A percentile compares a stretch with the other conserved stretches of the same genome.
Conservation (phyloP, 139 green algal genomes). For the Trebouxia sp. region DNA sequence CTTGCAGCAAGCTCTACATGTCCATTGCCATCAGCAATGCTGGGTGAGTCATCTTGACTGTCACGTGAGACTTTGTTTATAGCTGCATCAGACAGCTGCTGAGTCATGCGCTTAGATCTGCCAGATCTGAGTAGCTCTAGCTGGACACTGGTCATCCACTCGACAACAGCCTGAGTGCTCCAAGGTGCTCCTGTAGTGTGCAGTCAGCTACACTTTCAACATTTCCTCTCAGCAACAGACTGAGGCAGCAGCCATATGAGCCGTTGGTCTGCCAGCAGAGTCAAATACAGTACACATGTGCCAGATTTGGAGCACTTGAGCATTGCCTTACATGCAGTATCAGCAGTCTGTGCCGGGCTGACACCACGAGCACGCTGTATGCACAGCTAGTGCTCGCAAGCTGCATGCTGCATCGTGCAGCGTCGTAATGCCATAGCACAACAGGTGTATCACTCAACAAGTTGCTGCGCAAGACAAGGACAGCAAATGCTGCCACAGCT, state of each 20-base stretch:
- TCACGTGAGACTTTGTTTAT: conserved; percentile 8
- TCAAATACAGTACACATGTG: no score
- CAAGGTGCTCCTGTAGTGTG: conserved; percentile 61
- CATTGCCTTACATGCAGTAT: no score
- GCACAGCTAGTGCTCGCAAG: not conserved
- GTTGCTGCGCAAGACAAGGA: not conserved
- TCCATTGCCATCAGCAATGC: not conserved
- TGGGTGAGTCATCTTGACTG: not conserved
- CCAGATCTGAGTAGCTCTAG: conserved; percentile 31
- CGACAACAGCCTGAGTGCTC: conserved; percentile 60
- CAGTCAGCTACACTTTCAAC: not conserved
- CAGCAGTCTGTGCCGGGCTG: no score
- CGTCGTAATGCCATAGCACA: not conserved
- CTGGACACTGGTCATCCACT: conserved; percentile 60
- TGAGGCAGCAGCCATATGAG: no score
- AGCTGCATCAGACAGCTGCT: conserved; percentile 22
- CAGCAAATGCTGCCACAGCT: not conserved
- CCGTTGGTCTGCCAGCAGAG: no score
- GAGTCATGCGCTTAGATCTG: conserved; percentile 12
- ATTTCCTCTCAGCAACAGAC: no score
- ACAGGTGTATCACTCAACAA: not conserved
- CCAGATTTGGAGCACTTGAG: no score
- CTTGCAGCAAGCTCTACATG: no score
- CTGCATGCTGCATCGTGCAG: not conserved
- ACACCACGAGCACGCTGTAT: no score